A percentile compares a stretch with the other conserved stretches of the same genome.
phyloP scores from a whole-genome alignment of 1,284 basidiomycete species.

The Mycena sp. region DNA sequence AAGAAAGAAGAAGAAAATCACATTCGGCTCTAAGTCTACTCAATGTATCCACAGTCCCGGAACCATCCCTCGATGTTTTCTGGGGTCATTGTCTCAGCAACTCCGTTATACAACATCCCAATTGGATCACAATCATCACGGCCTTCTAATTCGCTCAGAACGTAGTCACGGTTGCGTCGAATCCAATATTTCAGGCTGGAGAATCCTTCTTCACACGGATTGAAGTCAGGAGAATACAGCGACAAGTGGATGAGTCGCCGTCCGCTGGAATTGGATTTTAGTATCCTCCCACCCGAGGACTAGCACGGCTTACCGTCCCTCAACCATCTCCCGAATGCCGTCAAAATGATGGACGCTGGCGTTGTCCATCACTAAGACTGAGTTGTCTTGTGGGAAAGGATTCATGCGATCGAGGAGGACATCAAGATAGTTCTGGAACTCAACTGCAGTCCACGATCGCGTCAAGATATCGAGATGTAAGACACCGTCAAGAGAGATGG shows the following conservation, averaged over 20 bases:
- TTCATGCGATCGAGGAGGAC: constrained; percentile 28
- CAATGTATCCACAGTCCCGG: constrained; percentile 11
- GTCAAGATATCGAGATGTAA: constrained; percentile 30
- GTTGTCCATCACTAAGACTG: constrained; percentile 31
- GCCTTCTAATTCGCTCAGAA: background rate
- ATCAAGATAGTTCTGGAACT: constrained; percentile 23
- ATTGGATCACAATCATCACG: constrained; percentile 2
- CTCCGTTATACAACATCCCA: constrained; percentile 9
- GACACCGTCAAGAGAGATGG: constrained; percentile 35
- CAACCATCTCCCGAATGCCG: constrained; percentile 23
- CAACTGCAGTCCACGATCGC: constrained; percentile 25
- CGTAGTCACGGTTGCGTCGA: constrained; percentile 13
- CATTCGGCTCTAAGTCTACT: background rate
- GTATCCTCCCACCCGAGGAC: background rate
- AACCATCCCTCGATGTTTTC: constrained; percentile 22
- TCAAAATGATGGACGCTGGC: constrained; percentile 28
- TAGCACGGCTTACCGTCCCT: constrained; percentile 4
- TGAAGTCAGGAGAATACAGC: constrained; percentile 33
- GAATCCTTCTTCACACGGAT: constrained; percentile 28
- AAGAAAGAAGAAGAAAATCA: no score
- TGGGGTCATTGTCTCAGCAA: constrained; percentile 19
- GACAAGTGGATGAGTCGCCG: constrained; percentile 27
- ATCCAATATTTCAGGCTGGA: constrained; percentile 30
- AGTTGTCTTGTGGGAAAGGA: constrained; percentile 25
- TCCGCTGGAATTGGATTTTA: background rate